Evolutionary conservation across 2,329 filamentous ascomycete genomes (phyloP), one percentile per base, ranked within the genome.

Genomic region (Allantophomopsis cytisporea): DNA sequence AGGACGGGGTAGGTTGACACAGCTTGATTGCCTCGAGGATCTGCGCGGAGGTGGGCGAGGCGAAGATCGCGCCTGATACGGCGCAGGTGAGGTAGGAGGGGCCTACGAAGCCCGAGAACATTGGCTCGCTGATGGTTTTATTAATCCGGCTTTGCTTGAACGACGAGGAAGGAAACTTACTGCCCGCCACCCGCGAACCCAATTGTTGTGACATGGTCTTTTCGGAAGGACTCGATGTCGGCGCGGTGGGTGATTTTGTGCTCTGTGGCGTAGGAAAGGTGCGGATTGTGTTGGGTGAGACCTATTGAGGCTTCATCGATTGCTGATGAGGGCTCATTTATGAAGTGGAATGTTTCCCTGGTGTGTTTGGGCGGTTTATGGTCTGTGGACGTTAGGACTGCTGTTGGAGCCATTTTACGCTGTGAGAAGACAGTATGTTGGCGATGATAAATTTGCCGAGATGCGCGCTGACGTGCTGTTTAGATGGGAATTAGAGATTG

Each of bases 151-250:
- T n/a, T 39, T 3, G 3, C 14, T 34, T 7, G 7, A 10, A 3
- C 6, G 12, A 34, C 3, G 14, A 10, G 32, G 32, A 5, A 10
- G 10, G 16, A 20, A 18, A 36, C 49, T 46, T 43, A 52, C 50
- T 53, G 49, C 35, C 50, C 50, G 21, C 49, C 50, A 31, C 49
- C 48, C 7, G 49, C 49, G 44, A 50, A 51, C 10, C 47, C 50
- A 42, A 53, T 51, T 5, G 46, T 50, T 17, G 48, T 53, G 15
- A 51, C 50, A 47, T 51, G 46, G n/a, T 45, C 42, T 35, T 47
- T 38, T n/a, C 49, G 30, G 36, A 51, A 53, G 4, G 39, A 38
- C 10, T 48, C 47, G 5, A 53, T 33, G 39, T 53, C 50, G 35
- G 43, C 46, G 30, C 50, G 39, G 34, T 50, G 50, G 5, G 50